Conservation (phyloP, 2,329 filamentous ascomycete genomes). For the Cladosporium oxysporum region DNA sequence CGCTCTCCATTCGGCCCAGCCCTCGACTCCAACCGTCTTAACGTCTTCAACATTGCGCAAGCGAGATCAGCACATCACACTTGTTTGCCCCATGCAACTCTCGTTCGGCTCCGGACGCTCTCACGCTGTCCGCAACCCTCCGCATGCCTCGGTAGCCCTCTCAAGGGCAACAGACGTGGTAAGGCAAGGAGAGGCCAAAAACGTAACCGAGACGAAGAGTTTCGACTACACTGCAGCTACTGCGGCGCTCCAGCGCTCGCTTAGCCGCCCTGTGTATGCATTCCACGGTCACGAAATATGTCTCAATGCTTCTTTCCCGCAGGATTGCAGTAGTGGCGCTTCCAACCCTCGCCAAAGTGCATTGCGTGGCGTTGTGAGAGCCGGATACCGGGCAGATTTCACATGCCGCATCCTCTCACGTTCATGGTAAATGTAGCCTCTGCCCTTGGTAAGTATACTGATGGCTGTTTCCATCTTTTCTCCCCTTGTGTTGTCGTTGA, state of each 20-base stretch:
- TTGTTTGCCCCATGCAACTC: not conserved
- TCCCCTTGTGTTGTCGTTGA: not conserved
- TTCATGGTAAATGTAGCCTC: not conserved
- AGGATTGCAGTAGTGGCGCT: not conserved
- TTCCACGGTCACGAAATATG: not conserved
- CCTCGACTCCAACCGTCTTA: not conserved
- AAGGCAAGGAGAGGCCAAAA: not conserved
- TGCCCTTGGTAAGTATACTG: not conserved
- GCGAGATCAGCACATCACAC: not conserved
- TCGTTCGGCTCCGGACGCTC: not conserved
- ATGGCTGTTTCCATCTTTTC: not conserved
- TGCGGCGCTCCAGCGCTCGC: not conserved
- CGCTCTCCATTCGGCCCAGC: not conserved
- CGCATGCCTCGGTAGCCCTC: not conserved
- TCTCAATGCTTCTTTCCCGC: not conserved
- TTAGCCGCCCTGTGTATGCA: not conserved
- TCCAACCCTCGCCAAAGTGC: not conserved
- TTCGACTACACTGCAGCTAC: not conserved
- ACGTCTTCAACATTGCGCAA: conserved; percentile 12
- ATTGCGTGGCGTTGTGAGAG: not conserved
- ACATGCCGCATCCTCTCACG: not conserved
- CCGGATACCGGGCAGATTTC: not conserved
- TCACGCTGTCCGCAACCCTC: not conserved
- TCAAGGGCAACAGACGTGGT: not conserved
- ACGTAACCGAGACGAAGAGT: not conserved